Conservation (phyloP, 1,284 basidiomycete species). For the Tylopilus orsonianus region DNA sequence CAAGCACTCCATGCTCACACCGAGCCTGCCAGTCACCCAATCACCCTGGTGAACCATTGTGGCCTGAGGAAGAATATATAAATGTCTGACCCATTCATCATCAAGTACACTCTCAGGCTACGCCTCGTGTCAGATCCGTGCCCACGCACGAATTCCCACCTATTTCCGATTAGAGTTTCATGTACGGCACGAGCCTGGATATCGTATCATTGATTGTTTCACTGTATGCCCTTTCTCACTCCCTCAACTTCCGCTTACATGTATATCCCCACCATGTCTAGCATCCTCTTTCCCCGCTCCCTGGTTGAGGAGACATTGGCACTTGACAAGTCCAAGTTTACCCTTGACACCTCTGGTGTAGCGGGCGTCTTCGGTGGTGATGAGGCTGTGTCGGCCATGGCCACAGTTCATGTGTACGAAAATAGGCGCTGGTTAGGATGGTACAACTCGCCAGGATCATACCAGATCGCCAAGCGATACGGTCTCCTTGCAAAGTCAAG, state of each 20-base stretch:
- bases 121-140: no score
- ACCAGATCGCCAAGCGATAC: slow-evolving; percentile 33
- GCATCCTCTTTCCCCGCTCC: slow-evolving; percentile 16
- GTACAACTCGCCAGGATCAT: slow-evolving; percentile 40
- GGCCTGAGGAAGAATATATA: no score
- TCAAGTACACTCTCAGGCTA: no score
- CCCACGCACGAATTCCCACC: not conserved
- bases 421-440: slow-evolving; percentile 33
- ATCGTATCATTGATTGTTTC: slow-evolving; percentile 3
- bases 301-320: slow-evolving; percentile 8
- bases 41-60: no score
- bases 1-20: no score
- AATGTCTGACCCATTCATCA: no score
- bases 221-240: slow-evolving; percentile 1
- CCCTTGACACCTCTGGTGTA: slow-evolving; percentile 31
- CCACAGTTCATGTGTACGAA: slow-evolving; percentile 34
- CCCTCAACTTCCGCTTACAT: slow-evolving; percentile 14
- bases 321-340: slow-evolving; percentile 23
- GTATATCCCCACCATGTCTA: slow-evolving; percentile 22
- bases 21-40: no score
- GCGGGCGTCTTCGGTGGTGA: slow-evolving; percentile 35
- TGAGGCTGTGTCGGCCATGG: slow-evolving; percentile 37
- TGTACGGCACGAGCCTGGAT: no score
- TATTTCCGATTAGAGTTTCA: not conserved
- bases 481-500: slow-evolving; percentile 27